Percentiles rank a stretch among this genome's conserved stretches.
Conservation (phyloP, 2,329 filamentous ascomycete genomes). For the Beauveria medogensis region DNA sequence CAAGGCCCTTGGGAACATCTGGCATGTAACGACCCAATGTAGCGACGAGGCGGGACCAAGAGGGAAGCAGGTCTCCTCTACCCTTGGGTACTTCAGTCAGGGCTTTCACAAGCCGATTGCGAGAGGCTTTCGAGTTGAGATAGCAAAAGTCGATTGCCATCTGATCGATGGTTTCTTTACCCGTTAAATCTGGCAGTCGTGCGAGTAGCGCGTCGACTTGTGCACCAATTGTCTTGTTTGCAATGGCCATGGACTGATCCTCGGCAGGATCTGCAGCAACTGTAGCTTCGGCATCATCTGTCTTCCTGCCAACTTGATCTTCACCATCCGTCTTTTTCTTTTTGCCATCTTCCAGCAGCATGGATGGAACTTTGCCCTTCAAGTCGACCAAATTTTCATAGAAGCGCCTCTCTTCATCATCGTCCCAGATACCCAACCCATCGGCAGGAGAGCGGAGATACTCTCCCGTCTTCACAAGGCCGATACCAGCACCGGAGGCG, state of each 20-base stretch:
- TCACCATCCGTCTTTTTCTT: conserved; percentile 84
- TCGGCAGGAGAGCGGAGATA: conserved; percentile 87
- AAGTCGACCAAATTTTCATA: conserved; percentile 95
- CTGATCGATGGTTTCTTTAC: conserved; percentile 86
- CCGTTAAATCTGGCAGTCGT: conserved; percentile 82
- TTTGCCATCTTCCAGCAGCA: conserved; percentile 86
- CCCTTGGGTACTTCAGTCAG: conserved; percentile 93
- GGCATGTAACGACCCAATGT: conserved; percentile 91
- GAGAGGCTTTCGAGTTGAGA: conserved; percentile 93
- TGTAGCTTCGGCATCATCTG: conserved; percentile 43
- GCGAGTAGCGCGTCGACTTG: conserved; percentile 88
- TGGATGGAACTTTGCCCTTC: conserved; percentile 89
- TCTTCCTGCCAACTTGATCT: conserved; percentile 73
- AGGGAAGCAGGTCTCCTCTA: conserved; percentile 79
- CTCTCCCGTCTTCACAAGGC: conserved; percentile 87
- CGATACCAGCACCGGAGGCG: conserved; percentile 68
- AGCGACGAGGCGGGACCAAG: conserved; percentile 86
- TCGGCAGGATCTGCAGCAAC: conserved; percentile 51
- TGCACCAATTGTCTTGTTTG: conserved; percentile 94
- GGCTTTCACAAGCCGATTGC: conserved; percentile 87
- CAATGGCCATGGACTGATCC: conserved; percentile 87
- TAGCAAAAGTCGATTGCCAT: conserved; percentile 96
- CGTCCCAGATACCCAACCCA: conserved; percentile 93
- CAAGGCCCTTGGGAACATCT: conserved; percentile 85
- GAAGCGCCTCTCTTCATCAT: conserved; percentile 94